Evolutionary conservation across 73 alveolate genomes (phyloP).

Genomic region (Paramecium sexaurelia): DNA sequence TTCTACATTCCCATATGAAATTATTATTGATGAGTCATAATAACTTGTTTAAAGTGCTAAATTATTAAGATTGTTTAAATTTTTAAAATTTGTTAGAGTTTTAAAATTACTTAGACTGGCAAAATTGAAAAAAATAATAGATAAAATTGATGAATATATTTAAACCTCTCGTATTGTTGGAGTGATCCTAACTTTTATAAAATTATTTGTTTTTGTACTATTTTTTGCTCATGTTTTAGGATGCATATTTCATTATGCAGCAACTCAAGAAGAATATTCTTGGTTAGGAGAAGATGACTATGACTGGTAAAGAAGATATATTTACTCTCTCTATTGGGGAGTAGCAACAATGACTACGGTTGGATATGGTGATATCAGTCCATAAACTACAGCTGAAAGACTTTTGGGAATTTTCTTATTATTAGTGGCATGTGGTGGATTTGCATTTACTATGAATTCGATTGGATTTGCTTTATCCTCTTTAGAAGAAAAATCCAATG

Average conservation of each 20-base stretch:
- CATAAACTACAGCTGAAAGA: conserved; percentile 71
- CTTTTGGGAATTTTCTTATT: conserved; percentile 68
- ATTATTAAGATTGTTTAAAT: not conserved
- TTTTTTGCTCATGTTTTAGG: conserved; percentile 47
- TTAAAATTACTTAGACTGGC: conserved; percentile 18
- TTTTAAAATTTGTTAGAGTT: conserved; percentile 21
- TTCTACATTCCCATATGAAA: conserved; percentile 30
- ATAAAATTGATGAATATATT: conserved; percentile 5
- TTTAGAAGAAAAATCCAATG: not conserved
- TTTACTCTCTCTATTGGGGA: conserved; percentile 76
- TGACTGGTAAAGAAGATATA: conserved; percentile 59
- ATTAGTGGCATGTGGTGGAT: conserved; percentile 58
- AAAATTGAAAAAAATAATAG: not conserved
- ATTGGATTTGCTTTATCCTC: conserved; percentile 25
- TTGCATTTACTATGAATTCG: conserved; percentile 62
- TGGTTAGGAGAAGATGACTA: not conserved
- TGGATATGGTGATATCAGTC: conserved; percentile 81
- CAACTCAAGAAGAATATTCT: not conserved
- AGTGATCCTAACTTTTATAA: not conserved
- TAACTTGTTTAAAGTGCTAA: not conserved
- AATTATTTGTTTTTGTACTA: conserved; percentile 32
- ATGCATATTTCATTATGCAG: conserved; percentile 4
- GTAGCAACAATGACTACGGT: conserved; percentile 80
- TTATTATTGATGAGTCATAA: not conserved
- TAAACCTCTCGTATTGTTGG: not conserved